These are phyloP conservation scores for Linum usitatissimum DNA, from an alignment of 345 rosid species.

Conservation along the genomic window DNA sequence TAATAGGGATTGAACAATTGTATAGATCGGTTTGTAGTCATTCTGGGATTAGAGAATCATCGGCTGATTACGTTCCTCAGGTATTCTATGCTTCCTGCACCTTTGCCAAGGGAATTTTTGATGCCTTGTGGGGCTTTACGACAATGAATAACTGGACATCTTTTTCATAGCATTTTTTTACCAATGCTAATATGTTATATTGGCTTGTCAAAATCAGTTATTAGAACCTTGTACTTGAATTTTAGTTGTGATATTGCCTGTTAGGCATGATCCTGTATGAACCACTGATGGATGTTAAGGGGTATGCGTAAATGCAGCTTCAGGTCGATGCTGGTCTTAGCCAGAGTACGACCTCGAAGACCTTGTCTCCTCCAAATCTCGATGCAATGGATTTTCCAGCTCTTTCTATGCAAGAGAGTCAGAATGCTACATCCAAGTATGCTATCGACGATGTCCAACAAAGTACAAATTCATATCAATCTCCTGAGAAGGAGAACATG, in stretches of 20 bases:
- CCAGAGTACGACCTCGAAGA: slow-evolving; percentile 61
- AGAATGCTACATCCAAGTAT: slow-evolving; percentile 44
- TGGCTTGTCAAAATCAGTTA: neutral
- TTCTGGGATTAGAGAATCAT: no score
- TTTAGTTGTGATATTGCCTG: neutral
- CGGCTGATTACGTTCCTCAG: no score
- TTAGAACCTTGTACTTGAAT: neutral
- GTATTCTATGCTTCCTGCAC: no score
- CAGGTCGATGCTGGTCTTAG: slow-evolving; percentile 77
- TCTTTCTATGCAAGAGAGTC: slow-evolving; percentile 49
- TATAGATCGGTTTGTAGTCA: no score
- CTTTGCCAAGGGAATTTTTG: no score
- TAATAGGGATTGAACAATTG: no score
- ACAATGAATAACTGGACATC: no score
- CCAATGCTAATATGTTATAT: neutral
- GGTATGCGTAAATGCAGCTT: slow-evolving; percentile 40
- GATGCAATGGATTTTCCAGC: slow-evolving; percentile 80
- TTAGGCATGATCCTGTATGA: neutral
- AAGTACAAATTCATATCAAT: slow-evolving; percentile 44
- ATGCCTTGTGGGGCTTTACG: no score
- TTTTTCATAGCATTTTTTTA: no score
- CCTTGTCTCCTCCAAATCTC: slow-evolving; percentile 62
- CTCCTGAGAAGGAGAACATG: slow-evolving; percentile 60
- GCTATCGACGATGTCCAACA: slow-evolving; percentile 62
- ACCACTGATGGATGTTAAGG: neutral